A percentile compares a stretch with the other conserved stretches of the same genome.
Conservation (phyloP, 257 asterid genomes). For the Ilex aquifolium region DNA sequence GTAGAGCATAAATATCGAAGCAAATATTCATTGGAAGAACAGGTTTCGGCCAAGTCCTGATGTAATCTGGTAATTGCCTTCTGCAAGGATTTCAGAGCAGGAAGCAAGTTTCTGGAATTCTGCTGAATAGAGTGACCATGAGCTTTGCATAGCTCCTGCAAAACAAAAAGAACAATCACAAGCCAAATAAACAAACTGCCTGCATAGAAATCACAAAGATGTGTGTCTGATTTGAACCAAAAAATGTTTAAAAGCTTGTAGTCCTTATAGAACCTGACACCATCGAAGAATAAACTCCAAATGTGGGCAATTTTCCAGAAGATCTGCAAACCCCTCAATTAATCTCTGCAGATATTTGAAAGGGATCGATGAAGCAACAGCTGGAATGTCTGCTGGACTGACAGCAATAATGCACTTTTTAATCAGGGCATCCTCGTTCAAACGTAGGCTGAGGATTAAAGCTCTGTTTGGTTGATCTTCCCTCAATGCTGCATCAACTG, state of each 20-base stretch:
- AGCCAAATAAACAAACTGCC: neutral
- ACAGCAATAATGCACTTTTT: conserved; percentile 78
- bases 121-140: conserved; percentile 82
- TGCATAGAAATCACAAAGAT: neutral
- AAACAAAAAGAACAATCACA: conserved; percentile 3
- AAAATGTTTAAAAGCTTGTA: neutral
- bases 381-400: conserved; percentile 66
- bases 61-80: conserved; percentile 74
- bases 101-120: conserved; percentile 67
- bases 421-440: conserved; percentile 78
- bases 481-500: conserved; percentile 73
- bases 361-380: conserved; percentile 78
- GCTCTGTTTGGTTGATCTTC: conserved; percentile 69
- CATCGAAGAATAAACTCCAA: conserved; percentile 84
- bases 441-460: conserved; percentile 78
- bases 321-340: conserved; percentile 79
- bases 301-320: conserved; percentile 79
- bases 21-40: conserved; percentile 82
- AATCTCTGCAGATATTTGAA: conserved; percentile 76
- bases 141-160: conserved; percentile 70
- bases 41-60: conserved; percentile 89
- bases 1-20: conserved; percentile 72
- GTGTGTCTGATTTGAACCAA: neutral
- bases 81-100: conserved; percentile 83
- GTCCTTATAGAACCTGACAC: conserved; percentile 66